Evolutionary conservation across 2,329 filamentous ascomycete genomes (phyloP), one percentile per base, ranked within the genome.

Genomic region (Metarhizium brunneum): DNA sequence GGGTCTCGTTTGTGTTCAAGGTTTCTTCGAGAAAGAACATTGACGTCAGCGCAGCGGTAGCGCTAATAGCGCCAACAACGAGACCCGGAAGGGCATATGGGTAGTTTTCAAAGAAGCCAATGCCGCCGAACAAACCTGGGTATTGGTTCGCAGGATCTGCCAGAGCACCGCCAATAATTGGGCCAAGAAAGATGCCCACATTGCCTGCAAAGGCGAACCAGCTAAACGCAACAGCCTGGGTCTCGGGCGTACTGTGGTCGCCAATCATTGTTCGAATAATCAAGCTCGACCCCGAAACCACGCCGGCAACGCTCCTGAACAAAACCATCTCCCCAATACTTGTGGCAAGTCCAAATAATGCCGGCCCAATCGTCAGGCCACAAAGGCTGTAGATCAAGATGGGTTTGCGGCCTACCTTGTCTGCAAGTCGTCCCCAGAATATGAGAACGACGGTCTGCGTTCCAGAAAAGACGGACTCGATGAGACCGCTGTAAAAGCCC

Each of bases 361-460:
- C 76, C 0, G 81, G 85, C 0, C 81, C 76, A 13, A 84, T 55
- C 0, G 80, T 71, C 42, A 90, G 78, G 45, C 88, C 89, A 14
- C 77, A 62, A 6, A 92, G 71, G 0, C 85, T 88, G 62, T 77
- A 73, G 2, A 91, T 77, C 11, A 94, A 78, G 1, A 90, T 78
- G 0, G 88, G 87, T 60, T 89, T 90, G 48, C 89, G 80, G 36
- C 89, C 88, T 43, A 85, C 69, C 7, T 80, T 77, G 68, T 94
- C 89, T 3, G 72, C 65, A 2, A 72, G 65, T 10, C 73, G 75
- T 52, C 87, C 87, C 86, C 89, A 92, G 59, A 77, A 72, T 30
- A 92, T 80, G 83, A 92, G 89, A 56, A 91, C 79, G n/a, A 81
- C 55, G 78, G 90, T 90, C 69, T 92, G 88, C 0, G 85, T 87